Evolutionary conservation across 345 rosid species (phyloP).

Genomic region (Punica granatum): DNA sequence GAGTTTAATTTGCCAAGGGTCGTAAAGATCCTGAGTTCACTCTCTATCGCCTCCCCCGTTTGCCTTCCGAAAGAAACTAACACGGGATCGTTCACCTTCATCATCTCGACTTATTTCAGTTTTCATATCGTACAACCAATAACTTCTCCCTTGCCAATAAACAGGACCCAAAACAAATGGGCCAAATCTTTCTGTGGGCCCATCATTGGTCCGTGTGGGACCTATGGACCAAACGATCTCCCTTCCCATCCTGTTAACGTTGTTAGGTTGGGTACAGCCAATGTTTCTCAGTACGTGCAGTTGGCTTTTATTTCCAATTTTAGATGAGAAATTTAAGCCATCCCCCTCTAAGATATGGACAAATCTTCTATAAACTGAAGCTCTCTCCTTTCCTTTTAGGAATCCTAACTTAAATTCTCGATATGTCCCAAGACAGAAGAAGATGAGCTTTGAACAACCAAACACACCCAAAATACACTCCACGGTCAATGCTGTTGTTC

Average conservation of each 20-base stretch:
- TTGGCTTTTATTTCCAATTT: not conserved
- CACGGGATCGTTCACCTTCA: too few relatives aligned
- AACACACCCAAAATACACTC: not conserved
- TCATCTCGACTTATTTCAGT: too few relatives aligned
- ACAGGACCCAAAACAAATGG: too few relatives aligned
- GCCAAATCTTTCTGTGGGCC: too few relatives aligned
- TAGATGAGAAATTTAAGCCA: not conserved
- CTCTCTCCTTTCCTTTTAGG: not conserved
- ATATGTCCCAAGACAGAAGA: not conserved
- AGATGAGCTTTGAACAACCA: not conserved
- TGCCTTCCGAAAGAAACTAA: too few relatives aligned
- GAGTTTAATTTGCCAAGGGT: too few relatives aligned
- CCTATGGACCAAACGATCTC: not conserved
- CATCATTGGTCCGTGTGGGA: too few relatives aligned
- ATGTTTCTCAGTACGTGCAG: not conserved
- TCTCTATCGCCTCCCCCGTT: too few relatives aligned
- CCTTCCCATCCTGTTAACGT: not conserved
- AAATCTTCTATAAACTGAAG: not conserved
- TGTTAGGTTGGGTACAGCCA: not conserved
- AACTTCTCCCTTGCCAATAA: too few relatives aligned
- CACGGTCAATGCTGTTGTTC: conserved; percentile 46
- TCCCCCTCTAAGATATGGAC: not conserved
- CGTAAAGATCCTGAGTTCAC: too few relatives aligned
- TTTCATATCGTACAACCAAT: too few relatives aligned
- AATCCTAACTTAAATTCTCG: not conserved